Base-by-base conservation (phyloP, 2,329 filamentous ascomycete species). In the Fusarium sp. region DNA sequence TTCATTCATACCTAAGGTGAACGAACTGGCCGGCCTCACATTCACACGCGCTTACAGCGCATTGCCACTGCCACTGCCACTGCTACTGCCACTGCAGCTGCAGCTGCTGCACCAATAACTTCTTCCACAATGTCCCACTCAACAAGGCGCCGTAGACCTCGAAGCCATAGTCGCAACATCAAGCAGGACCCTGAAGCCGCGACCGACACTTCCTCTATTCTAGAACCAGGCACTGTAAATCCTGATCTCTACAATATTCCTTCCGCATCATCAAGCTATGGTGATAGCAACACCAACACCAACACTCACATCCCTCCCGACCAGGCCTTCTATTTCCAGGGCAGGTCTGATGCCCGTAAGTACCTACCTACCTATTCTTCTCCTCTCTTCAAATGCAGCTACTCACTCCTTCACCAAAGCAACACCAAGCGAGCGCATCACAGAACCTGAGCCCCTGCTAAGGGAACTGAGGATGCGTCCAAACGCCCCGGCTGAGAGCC, bases 271-370 rank as follows among this genome's bases (percentile, higher is more conserved):
- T 71, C 68, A 3, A 63, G 60, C 42, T 67, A 63, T 43, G 66
- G 64, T 19, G 67, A 55, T 11, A 59, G 52, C 13, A 65, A 63
- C 1, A 62, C 32, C 2, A n/a, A n/a, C n/a, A n/a, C n/a, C n/a
- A n/a, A n/a, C n/a, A n/a, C n/a, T n/a, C 34, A 56, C 13, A 51
- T 58, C 6, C 61, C 48, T 13, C 48, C 61, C n/a, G 57, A 68
- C 35, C 69, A 64, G 34, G 67, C 71, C 5, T 68, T 72, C 19
- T 62, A 67, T 46, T 71, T 66, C 6, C 63, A 72, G 22, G 70
- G 69, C 15, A 69, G 77, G 53, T 79, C 77, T 26, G 72, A 79
- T 70, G 77, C 77, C 29, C 77, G 77, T 78, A 58, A 73, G 77
- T 77, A 19, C 36, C 19, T 43, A 7, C 26, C 24, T 32, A 35